Conservation (phyloP, 352 stramenopile genomes). For the Pythium aquatile region DNA sequence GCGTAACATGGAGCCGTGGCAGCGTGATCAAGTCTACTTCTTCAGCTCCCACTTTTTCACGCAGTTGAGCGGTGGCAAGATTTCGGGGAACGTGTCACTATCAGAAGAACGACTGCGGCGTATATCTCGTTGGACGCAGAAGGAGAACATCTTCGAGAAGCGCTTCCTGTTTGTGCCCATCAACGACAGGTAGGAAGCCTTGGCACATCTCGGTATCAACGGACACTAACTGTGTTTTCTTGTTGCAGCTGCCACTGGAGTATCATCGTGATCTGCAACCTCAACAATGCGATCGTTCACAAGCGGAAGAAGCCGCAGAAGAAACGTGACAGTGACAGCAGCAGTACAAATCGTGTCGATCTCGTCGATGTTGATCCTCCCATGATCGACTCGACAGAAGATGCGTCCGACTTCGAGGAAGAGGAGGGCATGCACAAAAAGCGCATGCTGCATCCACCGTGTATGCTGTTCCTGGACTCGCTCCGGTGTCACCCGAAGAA, state of each 20-base stretch:
- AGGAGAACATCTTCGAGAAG: conserved; percentile 85
- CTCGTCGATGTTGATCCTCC: conserved; percentile 22
- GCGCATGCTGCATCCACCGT: conserved; percentile 49
- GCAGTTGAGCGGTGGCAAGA: conserved; percentile 68
- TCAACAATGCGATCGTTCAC: conserved; percentile 61
- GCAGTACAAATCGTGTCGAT: conserved; percentile 36
- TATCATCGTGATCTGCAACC: conserved; percentile 84
- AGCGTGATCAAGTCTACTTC: conserved; percentile 82
- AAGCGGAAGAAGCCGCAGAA: conserved; percentile 30
- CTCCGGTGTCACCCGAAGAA: conserved; percentile 92
- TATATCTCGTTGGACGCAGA: conserved; percentile 82
- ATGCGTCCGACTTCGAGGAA: conserved; percentile 37
- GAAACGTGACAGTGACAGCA: neutral
- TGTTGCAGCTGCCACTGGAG: conserved; percentile 86
- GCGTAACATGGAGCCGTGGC: conserved; percentile 59
- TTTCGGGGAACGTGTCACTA: conserved; percentile 20
- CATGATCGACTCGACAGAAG: conserved; percentile 27
- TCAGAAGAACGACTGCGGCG: conserved; percentile 51
- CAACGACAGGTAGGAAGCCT: conserved; percentile 65
- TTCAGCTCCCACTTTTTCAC: conserved; percentile 97
- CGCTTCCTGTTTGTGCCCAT: conserved; percentile 89
- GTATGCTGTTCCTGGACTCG: conserved; percentile 94
- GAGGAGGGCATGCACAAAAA: conserved; percentile 50
- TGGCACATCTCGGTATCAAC: neutral
- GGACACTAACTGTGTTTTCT: neutral